Evolutionary conservation across 192 early-diverging fungal genomes (phyloP).

Genomic region (Jimgerdemannia lactiflua): DNA sequence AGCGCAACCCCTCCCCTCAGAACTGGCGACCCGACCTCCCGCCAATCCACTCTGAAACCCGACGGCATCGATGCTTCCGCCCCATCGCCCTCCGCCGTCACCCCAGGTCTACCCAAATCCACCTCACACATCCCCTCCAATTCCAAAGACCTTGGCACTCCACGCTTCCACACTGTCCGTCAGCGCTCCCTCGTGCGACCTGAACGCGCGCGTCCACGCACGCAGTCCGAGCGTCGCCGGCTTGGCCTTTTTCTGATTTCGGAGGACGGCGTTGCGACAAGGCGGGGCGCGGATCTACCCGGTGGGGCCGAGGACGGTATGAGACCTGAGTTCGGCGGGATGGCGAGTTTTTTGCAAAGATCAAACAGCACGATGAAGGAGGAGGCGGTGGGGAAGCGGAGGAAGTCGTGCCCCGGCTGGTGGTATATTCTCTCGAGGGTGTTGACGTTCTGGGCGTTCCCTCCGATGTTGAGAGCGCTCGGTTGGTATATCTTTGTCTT

Average conservation of each 20-base stretch:
- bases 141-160: background rate
- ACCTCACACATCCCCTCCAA: background rate
- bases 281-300: too few species aligned
- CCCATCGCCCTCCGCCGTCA: too few species aligned
- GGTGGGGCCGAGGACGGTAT: too few species aligned
- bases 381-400: background rate
- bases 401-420: background rate
- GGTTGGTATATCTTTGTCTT: constrained; percentile 23
- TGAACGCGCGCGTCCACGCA: background rate
- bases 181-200: background rate
- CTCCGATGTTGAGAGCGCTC: constrained; percentile 54
- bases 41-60: too few species aligned
- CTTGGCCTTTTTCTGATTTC: background rate
- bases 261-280: background rate
- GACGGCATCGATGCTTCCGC: too few species aligned
- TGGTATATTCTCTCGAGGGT: constrained; percentile 71
- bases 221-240: background rate
- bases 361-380: too few species aligned
- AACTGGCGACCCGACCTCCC: too few species aligned
- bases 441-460: constrained; percentile 67
- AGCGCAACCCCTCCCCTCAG: too few species aligned
- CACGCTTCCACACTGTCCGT: too few species aligned
- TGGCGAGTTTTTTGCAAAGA: too few species aligned
- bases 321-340: too few species aligned
- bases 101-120: too few species aligned